Conservation (phyloP, 2,329 filamentous ascomycete genomes). For the Ceratocystis alfenasii region DNA sequence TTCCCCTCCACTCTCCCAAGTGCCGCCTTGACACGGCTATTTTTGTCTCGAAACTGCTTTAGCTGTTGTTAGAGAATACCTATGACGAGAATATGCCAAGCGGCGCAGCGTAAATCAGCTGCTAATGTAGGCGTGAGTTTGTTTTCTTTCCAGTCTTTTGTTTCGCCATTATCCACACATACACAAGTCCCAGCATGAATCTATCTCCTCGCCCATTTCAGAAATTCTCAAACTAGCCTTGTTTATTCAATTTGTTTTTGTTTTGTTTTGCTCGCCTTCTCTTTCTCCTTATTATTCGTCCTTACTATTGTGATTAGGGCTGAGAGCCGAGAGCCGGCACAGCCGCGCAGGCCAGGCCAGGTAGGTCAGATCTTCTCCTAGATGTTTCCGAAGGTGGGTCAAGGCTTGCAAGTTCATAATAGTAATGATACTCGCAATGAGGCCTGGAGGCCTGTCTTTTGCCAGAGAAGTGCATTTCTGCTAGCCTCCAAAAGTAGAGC, state of each 20-base stretch:
- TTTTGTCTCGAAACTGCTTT: not conserved
- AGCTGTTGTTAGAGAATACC: not conserved
- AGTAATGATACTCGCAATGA: no score
- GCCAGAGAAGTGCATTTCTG: no score
- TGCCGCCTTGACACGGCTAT: not conserved
- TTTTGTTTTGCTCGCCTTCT: not conserved
- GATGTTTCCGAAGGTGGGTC: not conserved
- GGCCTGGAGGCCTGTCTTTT: no score
- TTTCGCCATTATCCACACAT: not conserved
- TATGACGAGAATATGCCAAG: not conserved
- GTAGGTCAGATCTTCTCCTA: not conserved
- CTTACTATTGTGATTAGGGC: not conserved
- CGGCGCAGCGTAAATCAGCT: not conserved
- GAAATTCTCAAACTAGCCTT: not conserved
- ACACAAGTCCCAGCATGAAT: not conserved
- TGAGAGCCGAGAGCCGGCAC: not conserved
- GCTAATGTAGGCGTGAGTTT: no score
- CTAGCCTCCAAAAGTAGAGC: no score
- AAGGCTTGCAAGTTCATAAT: not conserved
- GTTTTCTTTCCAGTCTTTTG: not conserved
- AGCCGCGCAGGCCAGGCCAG: not conserved
- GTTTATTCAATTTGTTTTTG: not conserved
- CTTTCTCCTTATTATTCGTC: not conserved
- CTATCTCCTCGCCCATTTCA: not conserved
- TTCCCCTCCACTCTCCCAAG: not conserved